Percentiles rank a stretch among this genome's conserved stretches.
phyloP scores from a whole-genome alignment of 139 green algal species.

The Raphidocelis subcapitata region DNA sequence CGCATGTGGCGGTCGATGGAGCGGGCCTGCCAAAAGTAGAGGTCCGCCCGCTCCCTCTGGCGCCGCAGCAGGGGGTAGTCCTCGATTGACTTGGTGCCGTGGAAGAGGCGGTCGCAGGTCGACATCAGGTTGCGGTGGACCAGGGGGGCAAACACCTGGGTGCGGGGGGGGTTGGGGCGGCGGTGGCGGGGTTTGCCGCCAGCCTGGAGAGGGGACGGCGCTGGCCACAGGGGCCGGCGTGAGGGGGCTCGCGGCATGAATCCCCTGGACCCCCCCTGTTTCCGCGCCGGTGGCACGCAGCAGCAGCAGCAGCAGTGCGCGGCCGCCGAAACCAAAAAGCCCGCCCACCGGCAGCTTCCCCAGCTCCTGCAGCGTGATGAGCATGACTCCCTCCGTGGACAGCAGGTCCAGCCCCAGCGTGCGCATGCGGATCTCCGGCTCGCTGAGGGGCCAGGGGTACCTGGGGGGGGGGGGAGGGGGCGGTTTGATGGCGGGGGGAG shows the following conservation, averaged over 20 bases:
- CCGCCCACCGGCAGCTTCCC: not conserved
- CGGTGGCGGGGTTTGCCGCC: not conserved
- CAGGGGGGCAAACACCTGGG: conserved; percentile 22
- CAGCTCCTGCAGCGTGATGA: not conserved
- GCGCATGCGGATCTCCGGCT: conserved; percentile 22
- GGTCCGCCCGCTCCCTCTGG: not conserved
- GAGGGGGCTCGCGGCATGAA: too few species aligned
- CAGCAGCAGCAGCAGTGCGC: too few species aligned
- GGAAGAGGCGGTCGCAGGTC: conserved; percentile 14
- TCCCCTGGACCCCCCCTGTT: too few species aligned
- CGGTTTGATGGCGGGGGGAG: too few species aligned
- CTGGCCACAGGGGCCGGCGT: too few species aligned
- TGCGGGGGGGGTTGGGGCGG: too few species aligned
- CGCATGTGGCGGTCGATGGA: too few species aligned
- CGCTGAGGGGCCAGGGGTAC: conserved; percentile 23
- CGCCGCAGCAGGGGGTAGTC: not conserved
- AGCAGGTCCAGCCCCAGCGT: conserved; percentile 23
- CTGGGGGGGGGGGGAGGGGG: too few species aligned
- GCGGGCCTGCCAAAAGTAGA: too few species aligned
- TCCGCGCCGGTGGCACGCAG: too few species aligned
- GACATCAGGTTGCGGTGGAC: conserved; percentile 21
- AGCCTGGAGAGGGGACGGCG: too few species aligned
- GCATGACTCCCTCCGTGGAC: not conserved
- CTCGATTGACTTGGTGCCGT: not conserved
- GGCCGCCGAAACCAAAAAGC: not conserved